phyloP scores from a whole-genome alignment of 2,329 filamentous ascomycete species.

The Cytospora paraplurivora region DNA sequence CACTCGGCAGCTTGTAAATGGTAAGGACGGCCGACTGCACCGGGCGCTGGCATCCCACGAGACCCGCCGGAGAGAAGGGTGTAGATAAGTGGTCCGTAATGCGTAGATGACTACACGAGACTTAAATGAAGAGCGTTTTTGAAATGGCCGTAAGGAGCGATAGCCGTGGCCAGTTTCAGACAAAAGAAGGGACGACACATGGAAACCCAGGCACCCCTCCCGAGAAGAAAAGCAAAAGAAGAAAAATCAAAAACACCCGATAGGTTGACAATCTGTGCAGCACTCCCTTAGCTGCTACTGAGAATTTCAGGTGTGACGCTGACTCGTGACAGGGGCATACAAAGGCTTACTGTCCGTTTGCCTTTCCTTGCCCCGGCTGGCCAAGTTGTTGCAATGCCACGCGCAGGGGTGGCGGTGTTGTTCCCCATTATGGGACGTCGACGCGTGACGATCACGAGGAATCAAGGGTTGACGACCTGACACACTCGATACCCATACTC shows the following conservation, averaged over 20 bases:
- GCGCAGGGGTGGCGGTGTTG: constrained; percentile 10
- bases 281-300: constrained; percentile 19
- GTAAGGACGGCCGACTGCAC: not conserved
- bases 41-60: not conserved
- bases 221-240: too few species aligned
- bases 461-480: constrained; percentile 7
- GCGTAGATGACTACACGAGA: too few species aligned
- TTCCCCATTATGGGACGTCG: not conserved
- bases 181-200: too few species aligned
- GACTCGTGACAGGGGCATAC: constrained; percentile 17
- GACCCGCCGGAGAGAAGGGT: not conserved
- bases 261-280: constrained; percentile 16
- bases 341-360: constrained; percentile 21
- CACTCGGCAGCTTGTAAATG: not conserved
- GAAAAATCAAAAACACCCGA: not conserved
- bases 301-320: constrained; percentile 23
- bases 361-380: not conserved
- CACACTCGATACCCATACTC: not conserved
- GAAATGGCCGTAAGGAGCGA: not conserved
- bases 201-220: too few species aligned
- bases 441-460: constrained; percentile 7
- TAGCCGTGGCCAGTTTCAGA: not conserved
- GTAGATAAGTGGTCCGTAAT: not conserved
- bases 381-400: constrained; percentile 4
- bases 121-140: not conserved